Base-by-base conservation (phyloP, 768 basidiomycete genomes). In the Podaxis sp. region DNA sequence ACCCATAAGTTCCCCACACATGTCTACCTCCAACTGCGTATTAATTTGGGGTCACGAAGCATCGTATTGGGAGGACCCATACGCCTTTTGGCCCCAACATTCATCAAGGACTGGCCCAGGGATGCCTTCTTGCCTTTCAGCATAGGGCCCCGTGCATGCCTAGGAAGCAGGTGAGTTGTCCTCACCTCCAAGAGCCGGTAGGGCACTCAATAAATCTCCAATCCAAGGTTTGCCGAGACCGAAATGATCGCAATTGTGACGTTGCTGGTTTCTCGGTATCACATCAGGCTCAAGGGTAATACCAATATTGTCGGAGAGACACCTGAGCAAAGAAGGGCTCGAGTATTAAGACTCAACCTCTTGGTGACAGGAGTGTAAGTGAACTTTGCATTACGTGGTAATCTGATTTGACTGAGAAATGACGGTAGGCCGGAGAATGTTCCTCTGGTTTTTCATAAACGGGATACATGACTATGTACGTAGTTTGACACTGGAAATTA, bases 51-150 rank as follows among this genome's bases (percentile, higher is more conserved):
- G 9, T 36, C 27, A n/a, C 51, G 27, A 51, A 84, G 83, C 83
- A 23, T 74, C 76, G 35, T 83, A 84, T 65, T 85, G 84, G 83
- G 68, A 79, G 52, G 76, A 84, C 51, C 83, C 83, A 2, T 62
- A 79, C 32, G 64, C 62, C 4, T 86, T 84, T 68, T 74, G 69
- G 35, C 64, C 64, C 13, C 46, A 57, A 16, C 57, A 14, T 65
- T 65, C 62, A 18, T 65, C 36, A 44, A 55, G 5, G 63, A 64
- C 25, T 65, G 61, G 50, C 46, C 51, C 27, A 53, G 57, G 9
- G 64, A 65, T 25, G 64, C 64, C 1, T 65, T 62, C 46, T 9
- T 65, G 13, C 64, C 64, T 9, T 65, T 65, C 32, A 62, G 62
- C 21, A 51, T 38, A 9, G 64, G 48, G 6, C 10, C 44, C n/a